phyloP scores from a whole-genome alignment of 306 rosid genomes.

The Adenanthera pavonina region DNA sequence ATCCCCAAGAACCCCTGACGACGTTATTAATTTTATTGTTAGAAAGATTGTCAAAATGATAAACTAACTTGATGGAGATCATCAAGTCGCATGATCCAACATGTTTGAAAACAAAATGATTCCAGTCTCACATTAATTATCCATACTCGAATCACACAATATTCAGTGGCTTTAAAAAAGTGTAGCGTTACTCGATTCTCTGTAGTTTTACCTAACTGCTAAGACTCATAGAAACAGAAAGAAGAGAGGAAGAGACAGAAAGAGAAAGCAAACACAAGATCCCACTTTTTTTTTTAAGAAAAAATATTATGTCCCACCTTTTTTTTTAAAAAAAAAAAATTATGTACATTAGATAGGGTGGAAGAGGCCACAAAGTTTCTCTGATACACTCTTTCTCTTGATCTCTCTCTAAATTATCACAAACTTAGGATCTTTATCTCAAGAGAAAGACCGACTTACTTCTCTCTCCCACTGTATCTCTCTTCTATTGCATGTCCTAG shows the following conservation, averaged over 20 bases:
- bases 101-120: neutral
- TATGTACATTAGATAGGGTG: too few relatives aligned
- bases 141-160: neutral
- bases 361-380: too few relatives aligned
- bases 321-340: too few relatives aligned
- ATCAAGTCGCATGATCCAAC: neutral
- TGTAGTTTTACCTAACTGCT: too few relatives aligned
- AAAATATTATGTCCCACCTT: too few relatives aligned
- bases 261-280: too few relatives aligned
- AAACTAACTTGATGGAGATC: neutral
- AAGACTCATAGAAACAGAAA: too few relatives aligned
- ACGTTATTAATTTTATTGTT: neutral
- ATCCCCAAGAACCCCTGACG: conserved; percentile 80
- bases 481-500: neutral
- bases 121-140: neutral
- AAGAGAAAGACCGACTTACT: neutral
- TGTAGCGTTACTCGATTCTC: too few relatives aligned
- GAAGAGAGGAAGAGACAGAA: too few relatives aligned
- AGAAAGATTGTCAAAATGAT: neutral
- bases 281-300: too few relatives aligned
- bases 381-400: neutral
- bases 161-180: neutral
- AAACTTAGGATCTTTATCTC: neutral
- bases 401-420: neutral
- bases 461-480: neutral